Conservation (phyloP, 108 stramenopile genomes). For the Skeletonema menzelii region DNA sequence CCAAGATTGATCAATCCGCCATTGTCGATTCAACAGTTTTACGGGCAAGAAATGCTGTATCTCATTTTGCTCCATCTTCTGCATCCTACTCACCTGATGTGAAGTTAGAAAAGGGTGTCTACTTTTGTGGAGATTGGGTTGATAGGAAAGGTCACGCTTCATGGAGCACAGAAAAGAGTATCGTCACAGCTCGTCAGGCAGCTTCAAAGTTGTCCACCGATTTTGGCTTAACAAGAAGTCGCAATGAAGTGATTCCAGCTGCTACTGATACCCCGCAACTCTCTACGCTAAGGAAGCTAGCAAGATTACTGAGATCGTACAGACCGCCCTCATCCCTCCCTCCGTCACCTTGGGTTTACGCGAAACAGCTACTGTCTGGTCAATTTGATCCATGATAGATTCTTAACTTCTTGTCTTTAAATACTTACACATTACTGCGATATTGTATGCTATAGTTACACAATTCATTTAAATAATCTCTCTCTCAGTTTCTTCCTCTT, state of each 20-base stretch:
- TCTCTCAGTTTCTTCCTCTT: not conserved
- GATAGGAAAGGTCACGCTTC: conserved; percentile 75
- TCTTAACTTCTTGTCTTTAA: not conserved
- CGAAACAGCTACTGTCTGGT: conserved; percentile 32
- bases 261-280: conserved; percentile 69
- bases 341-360: conserved; percentile 49
- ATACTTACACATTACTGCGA: not conserved
- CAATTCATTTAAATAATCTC: not conserved
- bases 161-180: conserved; percentile 84
- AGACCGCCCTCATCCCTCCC: conserved; percentile 29
- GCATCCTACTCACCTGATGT: conserved; percentile 61
- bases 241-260: conserved; percentile 59
- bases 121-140: conserved; percentile 79
- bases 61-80: conserved; percentile 73
- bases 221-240: conserved; percentile 44
- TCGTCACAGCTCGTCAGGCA: conserved; percentile 82
- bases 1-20: conserved; percentile 25
- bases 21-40: conserved; percentile 63
- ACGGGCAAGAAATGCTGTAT: conserved; percentile 74
- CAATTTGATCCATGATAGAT: conserved; percentile 7
- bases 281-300: conserved; percentile 48
- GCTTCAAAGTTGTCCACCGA: conserved; percentile 57
- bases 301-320: conserved; percentile 37
- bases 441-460: not conserved
- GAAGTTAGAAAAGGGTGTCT: conserved; percentile 53